Base-by-base conservation (phyloP, 1,139 yeast species). In the Diutina rugosa region DNA sequence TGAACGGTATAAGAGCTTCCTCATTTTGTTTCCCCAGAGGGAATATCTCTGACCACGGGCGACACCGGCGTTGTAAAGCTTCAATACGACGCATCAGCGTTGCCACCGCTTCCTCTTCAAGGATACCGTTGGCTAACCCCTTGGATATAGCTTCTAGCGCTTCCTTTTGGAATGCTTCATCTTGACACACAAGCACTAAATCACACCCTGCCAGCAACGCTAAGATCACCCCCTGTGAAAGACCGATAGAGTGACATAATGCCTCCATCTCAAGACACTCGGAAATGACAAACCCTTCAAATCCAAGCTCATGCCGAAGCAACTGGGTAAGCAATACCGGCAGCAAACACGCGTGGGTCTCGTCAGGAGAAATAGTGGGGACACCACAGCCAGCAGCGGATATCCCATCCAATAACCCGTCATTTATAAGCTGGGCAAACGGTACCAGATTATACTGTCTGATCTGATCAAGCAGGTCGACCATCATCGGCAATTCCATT, bases 181-280 rank as follows among this genome's bases (percentile, higher is more conserved):
- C 81, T 59, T 82, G 84, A 63, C 88, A 83, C 10, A 83, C 85
- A 73, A 82, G 73, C 5, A 84, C 81, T 62, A 83, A 72, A 64
- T 84, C 88, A 67, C 88, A 84, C 0, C 87, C 85, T 2, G 88
- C 88, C 58, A 78, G 74, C 5, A 82, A 70, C 0, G 87, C 85
- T 64, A 82, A 70, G 2, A 81, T 77, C 0, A 84, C 85, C 6
- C 88, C 88, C 64, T 84, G 88, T 3, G 85, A 82, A 48, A 84
- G 72, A 1, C 89, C 89, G 35, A 82, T 79, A 18, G 82, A 80
- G 58, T 80, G 83, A 64, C 80, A 81, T 45, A 84, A 68, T 0
- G 87, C 81, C 58, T 83, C 87, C 82, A 83, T 77, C 62, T 83
- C 88, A 56, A 84, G 69, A 63, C 87, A 83, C 63, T 83, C 89